Conservation (phyloP, 2,329 filamentous ascomycete genomes). For the Alternaria metachromatica region DNA sequence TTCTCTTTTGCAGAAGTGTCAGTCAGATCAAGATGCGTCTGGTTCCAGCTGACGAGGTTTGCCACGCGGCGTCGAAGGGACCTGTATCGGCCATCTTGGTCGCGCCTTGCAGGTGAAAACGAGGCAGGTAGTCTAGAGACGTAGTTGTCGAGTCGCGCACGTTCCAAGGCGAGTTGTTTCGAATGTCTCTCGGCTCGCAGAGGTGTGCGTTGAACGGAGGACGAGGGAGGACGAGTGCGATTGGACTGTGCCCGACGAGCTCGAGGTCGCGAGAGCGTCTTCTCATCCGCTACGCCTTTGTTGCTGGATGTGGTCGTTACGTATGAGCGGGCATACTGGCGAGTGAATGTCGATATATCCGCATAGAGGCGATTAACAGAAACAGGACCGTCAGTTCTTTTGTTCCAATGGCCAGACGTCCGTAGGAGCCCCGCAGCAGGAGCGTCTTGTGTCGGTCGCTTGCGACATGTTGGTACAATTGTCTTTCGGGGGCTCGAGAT, state of each 20-base stretch:
- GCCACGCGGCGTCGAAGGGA: conserved; percentile 37
- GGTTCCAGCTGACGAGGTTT: conserved; percentile 21
- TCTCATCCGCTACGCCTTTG: not conserved
- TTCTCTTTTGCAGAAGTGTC: not conserved
- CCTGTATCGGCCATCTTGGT: conserved; percentile 35
- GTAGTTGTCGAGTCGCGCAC: conserved; percentile 13
- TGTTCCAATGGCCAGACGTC: not conserved
- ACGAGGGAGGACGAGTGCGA: conserved; percentile 1
- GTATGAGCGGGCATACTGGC: conserved; percentile 18
- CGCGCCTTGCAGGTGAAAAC: not conserved
- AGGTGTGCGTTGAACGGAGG: not conserved
- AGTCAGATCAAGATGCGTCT: conserved; percentile 14
- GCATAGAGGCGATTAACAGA: conserved; percentile 26
- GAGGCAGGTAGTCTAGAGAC: conserved; percentile 10
- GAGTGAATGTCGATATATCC: conserved; percentile 32
- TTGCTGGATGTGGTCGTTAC: conserved; percentile 1
- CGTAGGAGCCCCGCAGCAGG: conserved; percentile 6
- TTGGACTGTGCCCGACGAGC: not conserved
- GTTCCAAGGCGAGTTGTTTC: conserved; percentile 11
- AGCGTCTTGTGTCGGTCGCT: not conserved
- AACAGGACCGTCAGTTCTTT: not conserved
- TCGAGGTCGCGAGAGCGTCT: not conserved
- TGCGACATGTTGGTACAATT: not conserved
- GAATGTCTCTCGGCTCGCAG: conserved; percentile 4
- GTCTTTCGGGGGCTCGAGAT: not conserved